Evolutionary conservation across 2,329 filamentous ascomycete genomes (phyloP), one percentile per base, ranked within the genome.

Genomic region (Paraphoma chrysanthemicola): DNA sequence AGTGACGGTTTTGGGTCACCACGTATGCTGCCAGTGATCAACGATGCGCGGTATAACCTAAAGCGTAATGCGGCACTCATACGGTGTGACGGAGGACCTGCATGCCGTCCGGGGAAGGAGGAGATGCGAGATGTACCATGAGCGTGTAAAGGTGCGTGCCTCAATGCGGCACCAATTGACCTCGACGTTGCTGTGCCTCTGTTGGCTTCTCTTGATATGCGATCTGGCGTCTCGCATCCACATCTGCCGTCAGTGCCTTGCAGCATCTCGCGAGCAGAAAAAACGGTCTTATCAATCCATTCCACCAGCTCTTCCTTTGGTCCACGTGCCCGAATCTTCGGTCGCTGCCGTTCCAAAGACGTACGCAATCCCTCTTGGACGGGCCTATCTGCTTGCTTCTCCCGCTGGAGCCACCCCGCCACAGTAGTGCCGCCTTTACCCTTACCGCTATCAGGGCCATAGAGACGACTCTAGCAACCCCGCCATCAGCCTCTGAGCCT

Each of bases 71-170:
- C 62, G 60, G 56, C 52, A 52, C 41, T 23, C 46, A 46, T 55
- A 63, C 55, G 53, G 56, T 69, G 59, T 60, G 60, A 60, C 53
- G 33, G 55, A 58, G 53, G 45, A 55, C 54, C 53, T 62, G 53
- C 50, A 52, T 57, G 56, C 54, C 54, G 57, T 53, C 48, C 64
- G 60, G 60, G 56, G 55, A 66, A 67, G 43, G 66, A 67, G 64
- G 65, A 67, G 64, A 65, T 8, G 63, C 60, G 62, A 64, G 54
- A 38, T 56, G 31, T 55, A 60, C 7, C 23, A 53, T 43, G 31
- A 51, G 44, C 56, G 47, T 51, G 60, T 57, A 41, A 52, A 57
- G 57, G 60, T 63, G 62, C 44, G 57, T 61, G 48, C 51, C 57
- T 51, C 45, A 16, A 29, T 44, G 31, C 11, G 53, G 39, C 43